These are phyloP conservation scores for Erodium texanum DNA, from an alignment of 441 rosid species.

Conservation along the genomic window DNA sequence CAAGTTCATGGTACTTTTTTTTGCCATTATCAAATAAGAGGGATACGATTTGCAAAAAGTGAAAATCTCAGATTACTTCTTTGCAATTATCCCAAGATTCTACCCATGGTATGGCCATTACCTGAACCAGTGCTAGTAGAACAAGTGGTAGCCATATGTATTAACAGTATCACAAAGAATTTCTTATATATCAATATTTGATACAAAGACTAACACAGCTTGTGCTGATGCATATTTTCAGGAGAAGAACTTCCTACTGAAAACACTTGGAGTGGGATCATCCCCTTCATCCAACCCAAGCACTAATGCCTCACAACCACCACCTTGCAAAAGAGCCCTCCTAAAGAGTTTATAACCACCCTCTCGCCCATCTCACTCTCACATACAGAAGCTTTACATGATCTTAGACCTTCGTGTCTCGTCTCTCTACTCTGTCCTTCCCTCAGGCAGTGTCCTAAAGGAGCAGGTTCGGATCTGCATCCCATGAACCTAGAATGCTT, in stretches of 20 bases:
- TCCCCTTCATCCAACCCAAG: conserved; percentile 54
- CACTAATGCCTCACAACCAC: conserved; percentile 61
- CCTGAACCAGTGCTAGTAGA: background rate
- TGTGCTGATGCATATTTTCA: conserved; percentile 29
- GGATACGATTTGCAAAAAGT: no score
- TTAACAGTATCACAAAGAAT: background rate
- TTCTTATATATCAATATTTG: conserved; percentile 7
- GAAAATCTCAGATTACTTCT: no score
- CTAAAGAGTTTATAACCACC: conserved; percentile 67
- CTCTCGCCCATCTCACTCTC: conserved; percentile 20
- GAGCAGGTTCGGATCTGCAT: conserved; percentile 38
- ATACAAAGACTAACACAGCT: conserved; percentile 18
- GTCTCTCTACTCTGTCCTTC: no score
- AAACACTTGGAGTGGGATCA: conserved; percentile 88
- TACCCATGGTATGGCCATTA: conserved; percentile 8
- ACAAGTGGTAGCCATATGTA: background rate
- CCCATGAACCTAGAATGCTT: conserved; percentile 32
- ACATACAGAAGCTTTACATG: conserved; percentile 19
- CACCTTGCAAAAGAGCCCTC: conserved; percentile 93
- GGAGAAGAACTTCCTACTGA: conserved; percentile 89
- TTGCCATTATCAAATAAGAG: no score
- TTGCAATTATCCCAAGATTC: conserved; percentile 7
- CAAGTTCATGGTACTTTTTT: no score
- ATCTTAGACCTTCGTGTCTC: conserved; percentile 7
- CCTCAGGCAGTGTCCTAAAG: no score